These are phyloP conservation scores for Tolypocladium capitatum DNA, from an alignment of 2,329 filamentous ascomycete genomes.

Conservation along the genomic window DNA sequence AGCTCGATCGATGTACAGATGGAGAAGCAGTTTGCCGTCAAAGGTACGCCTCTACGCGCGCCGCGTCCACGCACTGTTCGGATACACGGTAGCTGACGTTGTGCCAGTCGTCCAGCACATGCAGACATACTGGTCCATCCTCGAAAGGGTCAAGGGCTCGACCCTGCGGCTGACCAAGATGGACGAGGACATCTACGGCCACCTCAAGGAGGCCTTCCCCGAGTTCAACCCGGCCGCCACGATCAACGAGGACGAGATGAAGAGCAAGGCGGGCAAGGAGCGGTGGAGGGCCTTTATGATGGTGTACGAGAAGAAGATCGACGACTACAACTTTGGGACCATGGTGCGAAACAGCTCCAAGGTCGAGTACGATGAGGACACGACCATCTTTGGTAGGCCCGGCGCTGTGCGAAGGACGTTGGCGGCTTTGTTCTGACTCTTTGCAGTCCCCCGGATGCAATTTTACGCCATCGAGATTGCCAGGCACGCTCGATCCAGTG, in stretches of 20 bases:
- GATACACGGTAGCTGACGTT: neutral
- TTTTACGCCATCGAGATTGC: conserved; percentile 42
- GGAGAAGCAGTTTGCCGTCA: conserved; percentile 98
- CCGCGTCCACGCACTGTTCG: neutral
- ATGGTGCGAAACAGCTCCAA: conserved; percentile 71
- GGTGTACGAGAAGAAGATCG: conserved; percentile 84
- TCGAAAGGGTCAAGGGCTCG: conserved; percentile 84
- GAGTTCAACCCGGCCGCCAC: conserved; percentile 75
- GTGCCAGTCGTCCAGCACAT: conserved; percentile 73
- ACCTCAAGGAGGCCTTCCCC: conserved; percentile 78
- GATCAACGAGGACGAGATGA: conserved; percentile 89
- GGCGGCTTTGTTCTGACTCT: neutral
- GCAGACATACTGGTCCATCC: conserved; percentile 91
- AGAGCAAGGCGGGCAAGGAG: conserved; percentile 92
- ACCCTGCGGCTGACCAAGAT: conserved; percentile 80
- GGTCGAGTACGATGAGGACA: conserved; percentile 74
- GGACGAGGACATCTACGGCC: conserved; percentile 87
- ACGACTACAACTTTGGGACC: conserved; percentile 96
- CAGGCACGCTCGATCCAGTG: conserved; percentile 13
- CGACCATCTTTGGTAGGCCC: conserved; percentile 71
- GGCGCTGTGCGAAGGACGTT: neutral
- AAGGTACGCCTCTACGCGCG: conserved; percentile 39
- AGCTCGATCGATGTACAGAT: conserved; percentile 43
- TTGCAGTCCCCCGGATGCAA: conserved; percentile 39
- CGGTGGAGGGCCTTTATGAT: conserved; percentile 91